Evolutionary conservation across 768 basidiomycete species (phyloP), one percentile per base, ranked within the genome.

Genomic region (Kwoniella sp.): DNA sequence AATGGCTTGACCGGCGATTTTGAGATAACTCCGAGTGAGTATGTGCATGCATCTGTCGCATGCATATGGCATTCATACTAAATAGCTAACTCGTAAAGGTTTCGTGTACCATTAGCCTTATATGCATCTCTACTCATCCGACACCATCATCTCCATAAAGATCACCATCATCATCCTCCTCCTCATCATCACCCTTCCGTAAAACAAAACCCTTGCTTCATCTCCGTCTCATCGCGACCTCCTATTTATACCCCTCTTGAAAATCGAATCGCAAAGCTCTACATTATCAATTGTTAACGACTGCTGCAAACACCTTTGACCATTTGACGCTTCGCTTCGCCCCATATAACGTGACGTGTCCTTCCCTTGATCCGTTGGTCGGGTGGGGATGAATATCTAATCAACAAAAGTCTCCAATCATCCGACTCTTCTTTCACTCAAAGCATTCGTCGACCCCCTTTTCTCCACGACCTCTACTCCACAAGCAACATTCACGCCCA

Each of bases 351-450:
- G 49, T 58, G 65, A 58, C 60, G 51, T 58, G 50, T 63, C 54
- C 26, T 55, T 27, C 51, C 58, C 52, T 52, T 63, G 55, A 54
- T 49, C 56, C 22, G 24, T 48, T 59, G 53, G 17, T n/a, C 19
- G 37, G 29, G 51, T 49, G 67, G 67, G 62, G 67, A 68, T 68
- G 67, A 57, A 64, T 52, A 56, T 57, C 55, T 68, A 68, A 29
- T 40, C 30, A 48, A 48, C 27, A 37, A 25, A 49, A 22, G 46
- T 22, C 10, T 8, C 15, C 9, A 49, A 49, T 26, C 48, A 1
- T 21, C 27, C 22, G 3, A 49, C 15, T 27, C 48, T 53, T 55
- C n/a, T n/a, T 44, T 33, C 29, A 21, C 30, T 47, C 3, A 51
- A 44, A 49, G 7, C 17, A n/a, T n/a, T 9, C 40, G 19, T 17